Evolutionary conservation across 2,329 filamentous ascomycete genomes (phyloP), one percentile per base, ranked within the genome.

Genomic region (Zalaria sp.): DNA sequence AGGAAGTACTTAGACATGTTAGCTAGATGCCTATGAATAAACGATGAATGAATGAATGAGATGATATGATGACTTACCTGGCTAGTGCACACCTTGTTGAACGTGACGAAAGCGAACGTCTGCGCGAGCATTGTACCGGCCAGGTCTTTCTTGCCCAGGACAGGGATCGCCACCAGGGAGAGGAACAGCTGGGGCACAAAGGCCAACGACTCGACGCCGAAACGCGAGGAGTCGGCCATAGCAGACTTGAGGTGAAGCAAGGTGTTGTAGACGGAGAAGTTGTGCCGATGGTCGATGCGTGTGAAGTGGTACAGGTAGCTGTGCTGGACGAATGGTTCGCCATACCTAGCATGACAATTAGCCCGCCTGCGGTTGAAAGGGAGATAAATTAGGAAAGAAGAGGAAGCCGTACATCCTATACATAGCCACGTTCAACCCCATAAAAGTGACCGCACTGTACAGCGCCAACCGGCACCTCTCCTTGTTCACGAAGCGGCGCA

Each of bases 11-110:
- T n/a, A 11, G 4, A 7, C 4, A 25, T 38, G 28, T 46, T 35
- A 46, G 40, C 27, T 29, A 46, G 41, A 18, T 32, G 29, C n/a
- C 29, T 32, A 18, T 44, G 29, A 39, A 40, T 31, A 28, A 7
- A 27, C 5, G 5, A 7, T 39, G 27, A 7, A n/a, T 25, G 27
- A 7, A n/a, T 25, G 11, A 38, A 35, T 18, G 18, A 18, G 18
- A 18, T 18, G 5, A 34, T 25, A 9, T 34, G 35, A 25, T 5
- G 9, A 57, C 72, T 48, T 73, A 91, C 86, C 73, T 96, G 89
- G 55, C 87, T 94, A 3, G 91, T 98, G 71, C 89, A 96, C 47
- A 98, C 91, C 67, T 98, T 98, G 66, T 98, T 98, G 53, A 96
- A 96, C 0, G 87, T 81, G 3, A 96, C 91, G 61, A 98, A 98